These are phyloP conservation scores for Chenopodium formosanum DNA, from an alignment of 148 eudicot genomes.

Conservation along the genomic window DNA sequence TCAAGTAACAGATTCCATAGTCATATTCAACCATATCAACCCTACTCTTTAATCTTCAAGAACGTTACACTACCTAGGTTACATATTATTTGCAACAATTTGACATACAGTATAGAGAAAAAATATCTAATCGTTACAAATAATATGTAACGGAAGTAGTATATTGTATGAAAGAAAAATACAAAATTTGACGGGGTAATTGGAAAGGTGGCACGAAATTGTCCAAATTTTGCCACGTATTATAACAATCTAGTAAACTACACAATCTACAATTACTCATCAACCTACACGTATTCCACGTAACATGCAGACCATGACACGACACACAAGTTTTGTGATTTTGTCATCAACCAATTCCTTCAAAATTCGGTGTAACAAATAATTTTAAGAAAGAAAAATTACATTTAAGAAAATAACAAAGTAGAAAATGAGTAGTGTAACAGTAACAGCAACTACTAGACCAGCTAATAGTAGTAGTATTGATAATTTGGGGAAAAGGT, in stretches of 20 bases:
- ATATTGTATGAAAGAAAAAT: too few relatives aligned
- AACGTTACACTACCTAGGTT: too few relatives aligned
- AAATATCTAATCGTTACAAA: too few relatives aligned
- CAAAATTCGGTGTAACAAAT: not conserved
- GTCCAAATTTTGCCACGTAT: conserved; percentile 10
- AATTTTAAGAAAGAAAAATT: not conserved
- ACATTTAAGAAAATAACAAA: not conserved
- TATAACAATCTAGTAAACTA: too few relatives aligned
- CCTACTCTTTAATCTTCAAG: too few relatives aligned
- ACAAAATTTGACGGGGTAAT: not conserved
- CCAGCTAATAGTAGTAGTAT: conserved; percentile 9
- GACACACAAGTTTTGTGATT: not conserved
- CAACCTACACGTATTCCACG: conserved; percentile 21
- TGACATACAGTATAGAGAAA: too few relatives aligned
- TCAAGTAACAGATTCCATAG: too few relatives aligned
- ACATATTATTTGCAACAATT: too few relatives aligned
- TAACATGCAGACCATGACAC: not conserved
- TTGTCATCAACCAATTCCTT: not conserved
- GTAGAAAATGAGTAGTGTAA: not conserved
- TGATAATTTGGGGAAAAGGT: conserved; percentile 39
- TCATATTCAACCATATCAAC: too few relatives aligned
- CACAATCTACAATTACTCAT: not conserved
- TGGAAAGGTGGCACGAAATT: conserved; percentile 10
- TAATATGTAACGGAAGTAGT: too few relatives aligned
- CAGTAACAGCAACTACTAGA: not conserved